Evolutionary conservation across 1,284 basidiomycete genomes (phyloP).

Genomic region (Malassezia caprae): DNA sequence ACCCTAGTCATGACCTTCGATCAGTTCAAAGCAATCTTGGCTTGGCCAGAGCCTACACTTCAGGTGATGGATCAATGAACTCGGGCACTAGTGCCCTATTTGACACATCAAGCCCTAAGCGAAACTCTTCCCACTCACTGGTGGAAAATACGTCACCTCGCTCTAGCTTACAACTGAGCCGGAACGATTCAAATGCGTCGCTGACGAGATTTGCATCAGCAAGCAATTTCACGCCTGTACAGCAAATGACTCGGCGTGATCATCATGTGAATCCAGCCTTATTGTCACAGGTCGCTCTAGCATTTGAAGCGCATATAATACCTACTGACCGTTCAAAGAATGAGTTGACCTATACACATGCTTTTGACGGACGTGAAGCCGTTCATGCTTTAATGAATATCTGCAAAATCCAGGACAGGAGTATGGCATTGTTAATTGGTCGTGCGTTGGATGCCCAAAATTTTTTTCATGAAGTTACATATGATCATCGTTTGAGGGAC

Average conservation of each 20-base stretch:
- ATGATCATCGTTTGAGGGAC: constrained; percentile 89
- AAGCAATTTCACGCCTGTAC: background rate
- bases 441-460: constrained; percentile 94
- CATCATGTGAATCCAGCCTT: constrained; percentile 67
- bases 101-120: background rate
- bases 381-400: constrained; percentile 93
- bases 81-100: background rate
- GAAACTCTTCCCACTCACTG: background rate
- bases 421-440: constrained; percentile 83
- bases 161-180: background rate
- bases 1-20: constrained; percentile 43
- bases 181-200: background rate
- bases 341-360: constrained; percentile 86
- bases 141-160: background rate
- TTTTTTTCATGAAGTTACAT: constrained; percentile 98
- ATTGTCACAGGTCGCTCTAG: constrained; percentile 83
- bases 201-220: background rate
- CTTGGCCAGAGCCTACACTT: background rate
- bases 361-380: constrained; percentile 91
- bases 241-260: background rate
- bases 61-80: background rate
- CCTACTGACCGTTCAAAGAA: constrained; percentile 78
- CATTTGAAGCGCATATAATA: constrained; percentile 72
- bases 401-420: constrained; percentile 94
- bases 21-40: background rate